Conservation (phyloP, 345 rosid genomes). For the Aquilaria sinensis region DNA sequence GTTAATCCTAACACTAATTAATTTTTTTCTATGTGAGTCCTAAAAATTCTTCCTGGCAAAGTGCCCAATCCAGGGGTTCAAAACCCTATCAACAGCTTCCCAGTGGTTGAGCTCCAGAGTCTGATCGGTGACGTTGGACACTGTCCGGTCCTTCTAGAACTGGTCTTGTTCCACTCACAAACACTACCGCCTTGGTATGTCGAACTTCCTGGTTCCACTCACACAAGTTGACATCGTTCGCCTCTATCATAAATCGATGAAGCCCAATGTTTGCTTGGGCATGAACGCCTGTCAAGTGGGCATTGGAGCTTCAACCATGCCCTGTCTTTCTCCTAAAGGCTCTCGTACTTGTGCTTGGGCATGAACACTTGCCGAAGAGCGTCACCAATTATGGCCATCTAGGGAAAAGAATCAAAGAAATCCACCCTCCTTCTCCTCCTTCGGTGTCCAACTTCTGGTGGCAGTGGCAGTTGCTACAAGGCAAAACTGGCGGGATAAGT, state of each 20-base stretch:
- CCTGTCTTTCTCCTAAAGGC: constrained; percentile 38
- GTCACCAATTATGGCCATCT: constrained; percentile 38
- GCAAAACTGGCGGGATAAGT: no score
- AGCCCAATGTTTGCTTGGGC: constrained; percentile 33
- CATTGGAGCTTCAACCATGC: constrained; percentile 40
- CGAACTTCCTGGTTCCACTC: constrained; percentile 53
- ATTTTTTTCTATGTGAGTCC: no score
- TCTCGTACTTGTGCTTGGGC: constrained; percentile 43
- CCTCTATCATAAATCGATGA: constrained; percentile 84
- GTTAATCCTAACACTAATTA: no score
- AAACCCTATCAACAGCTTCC: constrained; percentile 48
- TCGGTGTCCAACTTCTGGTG: no score
- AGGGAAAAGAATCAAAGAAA: no score
- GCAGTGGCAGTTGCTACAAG: no score
- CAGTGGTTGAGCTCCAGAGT: constrained; percentile 46
- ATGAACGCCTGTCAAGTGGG: constrained; percentile 7
- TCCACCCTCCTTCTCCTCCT: no score
- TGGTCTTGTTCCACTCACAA: constrained; percentile 51
- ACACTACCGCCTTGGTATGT: constrained; percentile 56
- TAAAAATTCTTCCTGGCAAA: constrained; percentile 67
- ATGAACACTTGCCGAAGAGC: constrained; percentile 49
- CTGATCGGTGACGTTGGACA: constrained; percentile 58
- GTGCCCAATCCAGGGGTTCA: constrained; percentile 86
- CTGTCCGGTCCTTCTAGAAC: constrained; percentile 81
- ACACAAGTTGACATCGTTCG: constrained; percentile 48